These are phyloP conservation scores for Apophysomyces ossiformis DNA, from an alignment of 371 early-diverging fungal genomes.

Conservation along the genomic window DNA sequence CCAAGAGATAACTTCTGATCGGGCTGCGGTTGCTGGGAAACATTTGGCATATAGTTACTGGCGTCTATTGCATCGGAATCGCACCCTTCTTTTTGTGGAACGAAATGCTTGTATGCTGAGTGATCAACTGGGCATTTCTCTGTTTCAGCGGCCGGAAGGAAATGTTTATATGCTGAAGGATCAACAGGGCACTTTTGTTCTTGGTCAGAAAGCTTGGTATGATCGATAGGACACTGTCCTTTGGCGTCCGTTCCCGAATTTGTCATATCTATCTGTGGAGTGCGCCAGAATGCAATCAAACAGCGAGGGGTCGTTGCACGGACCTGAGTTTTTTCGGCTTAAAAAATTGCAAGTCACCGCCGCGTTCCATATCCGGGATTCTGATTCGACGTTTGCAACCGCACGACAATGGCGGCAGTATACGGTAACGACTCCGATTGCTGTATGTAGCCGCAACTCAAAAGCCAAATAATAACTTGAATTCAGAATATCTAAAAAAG, in stretches of 20 bases:
- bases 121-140: constrained; percentile 59
- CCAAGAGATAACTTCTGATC: constrained; percentile 63
- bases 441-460: no score
- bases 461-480: no score
- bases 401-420: no score
- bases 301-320: background rate
- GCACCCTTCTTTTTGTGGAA: constrained; percentile 45
- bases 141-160: constrained; percentile 34
- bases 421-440: no score
- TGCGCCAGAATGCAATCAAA: background rate
- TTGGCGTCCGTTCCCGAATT: background rate
- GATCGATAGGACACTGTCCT: background rate
- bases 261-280: no score
- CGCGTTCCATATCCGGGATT: no score
- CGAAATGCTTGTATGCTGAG: constrained; percentile 47
- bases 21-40: constrained; percentile 65
- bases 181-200: constrained; percentile 43
- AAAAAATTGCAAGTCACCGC: no score
- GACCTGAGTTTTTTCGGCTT: no score
- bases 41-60: constrained; percentile 76
- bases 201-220: constrained; percentile 18
- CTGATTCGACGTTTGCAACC: no score
- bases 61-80: constrained; percentile 64
- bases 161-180: constrained; percentile 58
- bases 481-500: no score